These are phyloP conservation scores for Geranium rotundifolium DNA, from an alignment of 345 rosid species.

Conservation along the genomic window DNA sequence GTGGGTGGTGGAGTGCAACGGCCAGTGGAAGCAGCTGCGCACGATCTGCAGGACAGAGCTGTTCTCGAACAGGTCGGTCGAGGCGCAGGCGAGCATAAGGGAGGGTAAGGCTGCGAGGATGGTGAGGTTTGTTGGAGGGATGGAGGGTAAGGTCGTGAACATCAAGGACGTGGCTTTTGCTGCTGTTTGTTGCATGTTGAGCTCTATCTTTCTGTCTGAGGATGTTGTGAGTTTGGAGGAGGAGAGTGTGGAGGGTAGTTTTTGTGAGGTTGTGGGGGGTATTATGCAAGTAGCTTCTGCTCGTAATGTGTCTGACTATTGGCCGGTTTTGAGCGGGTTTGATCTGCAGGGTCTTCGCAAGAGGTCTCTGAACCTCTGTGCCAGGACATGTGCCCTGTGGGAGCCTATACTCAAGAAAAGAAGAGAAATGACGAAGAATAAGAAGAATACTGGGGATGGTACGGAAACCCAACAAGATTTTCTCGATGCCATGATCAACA, in stretches of 20 bases:
- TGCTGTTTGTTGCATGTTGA: not conserved
- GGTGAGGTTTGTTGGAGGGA: constrained; percentile 6
- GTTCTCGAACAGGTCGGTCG: constrained; percentile 3
- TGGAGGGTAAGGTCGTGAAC: constrained; percentile 3
- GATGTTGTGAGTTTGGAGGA: not conserved
- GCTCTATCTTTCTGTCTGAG: not conserved
- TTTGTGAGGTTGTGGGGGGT: constrained; percentile 4
- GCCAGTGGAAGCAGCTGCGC: constrained; percentile 9
- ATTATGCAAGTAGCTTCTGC: constrained; percentile 4
- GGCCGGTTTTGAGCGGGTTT: constrained; percentile 9
- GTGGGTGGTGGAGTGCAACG: constrained; percentile 9
- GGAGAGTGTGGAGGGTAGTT: not conserved
- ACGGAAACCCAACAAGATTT: constrained; percentile 4
- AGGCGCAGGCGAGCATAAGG: constrained; percentile 3
- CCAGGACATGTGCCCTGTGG: constrained; percentile 2
- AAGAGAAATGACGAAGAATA: not conserved
- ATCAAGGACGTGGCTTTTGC: constrained; percentile 6
- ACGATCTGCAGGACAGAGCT: constrained; percentile 5
- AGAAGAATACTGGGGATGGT: not conserved
- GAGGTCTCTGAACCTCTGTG: not conserved
- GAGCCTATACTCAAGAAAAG: constrained; percentile 7
- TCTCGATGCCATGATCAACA: constrained; percentile 12
- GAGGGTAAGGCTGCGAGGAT: constrained; percentile 4
- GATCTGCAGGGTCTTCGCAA: constrained; percentile 11
- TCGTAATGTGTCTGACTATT: constrained; percentile 13